A percentile compares a stretch with the other conserved stretches of the same genome.
Conservation (phyloP, 257 asterid species). For the Thymus mandschuricus region DNA sequence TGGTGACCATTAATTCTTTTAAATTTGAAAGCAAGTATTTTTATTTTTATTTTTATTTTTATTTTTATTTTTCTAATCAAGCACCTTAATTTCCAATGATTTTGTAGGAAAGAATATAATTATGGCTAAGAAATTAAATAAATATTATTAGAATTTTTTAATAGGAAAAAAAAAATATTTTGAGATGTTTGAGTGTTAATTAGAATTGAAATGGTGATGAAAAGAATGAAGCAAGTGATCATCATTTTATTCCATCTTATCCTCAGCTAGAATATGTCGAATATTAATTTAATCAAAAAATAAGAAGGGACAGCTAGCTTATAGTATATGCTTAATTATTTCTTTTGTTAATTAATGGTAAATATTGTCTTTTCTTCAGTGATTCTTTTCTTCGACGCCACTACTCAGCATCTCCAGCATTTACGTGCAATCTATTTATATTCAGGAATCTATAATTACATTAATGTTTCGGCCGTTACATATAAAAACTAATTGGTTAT, state of each 20-base stretch:
- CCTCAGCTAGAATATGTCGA: background rate
- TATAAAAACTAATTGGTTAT: background rate
- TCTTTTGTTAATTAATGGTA: conserved; percentile 12
- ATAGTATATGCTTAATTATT: background rate
- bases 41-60: background rate
- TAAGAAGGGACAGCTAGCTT: background rate
- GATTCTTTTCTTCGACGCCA: conserved; percentile 24
- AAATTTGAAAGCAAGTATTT: background rate
- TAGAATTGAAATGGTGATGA: background rate
- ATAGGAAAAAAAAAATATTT: background rate
- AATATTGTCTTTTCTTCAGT: conserved; percentile 11
- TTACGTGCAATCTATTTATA: background rate
- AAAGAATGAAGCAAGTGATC: background rate
- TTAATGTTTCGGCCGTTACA: background rate
- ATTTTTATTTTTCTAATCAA: background rate
- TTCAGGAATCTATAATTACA: conserved; percentile 3
- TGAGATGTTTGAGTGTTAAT: background rate
- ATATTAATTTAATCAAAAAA: background rate
- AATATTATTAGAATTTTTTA: too few species aligned
- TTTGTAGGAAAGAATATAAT: background rate
- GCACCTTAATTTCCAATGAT: background rate
- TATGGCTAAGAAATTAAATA: background rate
- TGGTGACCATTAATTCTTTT: background rate
- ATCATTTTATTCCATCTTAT: conserved; percentile 14
- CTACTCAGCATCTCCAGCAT: background rate